Percentiles rank a stretch among this genome's conserved stretches.
Evolutionary conservation across 2,329 filamentous ascomycete genomes (phyloP).

Genomic region (Kalmusia sp.): DNA sequence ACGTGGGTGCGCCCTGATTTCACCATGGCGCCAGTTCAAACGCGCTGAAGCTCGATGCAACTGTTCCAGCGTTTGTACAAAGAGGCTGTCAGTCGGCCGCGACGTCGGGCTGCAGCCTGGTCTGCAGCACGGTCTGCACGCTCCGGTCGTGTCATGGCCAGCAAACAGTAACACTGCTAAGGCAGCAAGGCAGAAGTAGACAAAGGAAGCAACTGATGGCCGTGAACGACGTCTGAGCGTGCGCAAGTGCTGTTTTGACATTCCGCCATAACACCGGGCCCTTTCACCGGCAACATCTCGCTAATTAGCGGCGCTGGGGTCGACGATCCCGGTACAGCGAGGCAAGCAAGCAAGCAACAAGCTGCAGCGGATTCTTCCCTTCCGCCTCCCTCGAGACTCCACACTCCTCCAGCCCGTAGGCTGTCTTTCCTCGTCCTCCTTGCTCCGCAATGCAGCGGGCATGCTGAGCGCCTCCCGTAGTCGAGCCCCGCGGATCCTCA

Average conservation of each 20-base stretch:
- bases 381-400: conserved; percentile 39
- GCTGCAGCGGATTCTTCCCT: conserved; percentile 41
- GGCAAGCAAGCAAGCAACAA: conserved; percentile 23
- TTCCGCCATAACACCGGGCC: conserved; percentile 32
- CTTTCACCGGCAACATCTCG: conserved; percentile 42
- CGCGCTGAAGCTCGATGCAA: background rate
- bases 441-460: conserved; percentile 31
- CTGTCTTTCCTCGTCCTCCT: conserved; percentile 29
- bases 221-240: conserved; percentile 11
- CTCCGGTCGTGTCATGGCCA: background rate
- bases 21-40: background rate
- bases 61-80: no score
- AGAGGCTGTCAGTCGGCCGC: background rate
- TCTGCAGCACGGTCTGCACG: background rate
- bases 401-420: conserved; percentile 35
- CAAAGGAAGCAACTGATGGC: background rate
- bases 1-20: conserved; percentile 37
- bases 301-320: conserved; percentile 36
- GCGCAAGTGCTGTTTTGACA: conserved; percentile 22
- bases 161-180: conserved; percentile 1
- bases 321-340: conserved; percentile 39
- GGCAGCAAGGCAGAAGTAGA: background rate
- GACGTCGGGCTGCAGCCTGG: background rate
- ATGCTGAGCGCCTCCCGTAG: conserved; percentile 23
- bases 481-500: conserved; percentile 31